Evolutionary conservation across 306 rosid genomes (phyloP), one percentile per base, ranked within the genome.

Genomic region (Sophora flavescens): DNA sequence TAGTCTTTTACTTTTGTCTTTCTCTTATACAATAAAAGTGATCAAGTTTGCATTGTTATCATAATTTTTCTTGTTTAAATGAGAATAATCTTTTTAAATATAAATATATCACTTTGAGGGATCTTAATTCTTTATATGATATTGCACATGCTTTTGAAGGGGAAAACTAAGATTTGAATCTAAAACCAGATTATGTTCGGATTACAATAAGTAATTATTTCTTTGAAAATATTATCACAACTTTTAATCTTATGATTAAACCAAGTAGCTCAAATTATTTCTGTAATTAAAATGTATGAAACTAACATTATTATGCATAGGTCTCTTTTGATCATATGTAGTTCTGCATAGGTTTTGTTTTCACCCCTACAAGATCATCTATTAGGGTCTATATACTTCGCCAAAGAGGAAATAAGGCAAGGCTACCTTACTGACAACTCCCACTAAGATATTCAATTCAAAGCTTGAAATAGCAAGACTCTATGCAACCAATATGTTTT

Each of bases 101-200:
- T 16, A 6, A 36, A 36, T 69, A 22, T 22, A 22, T 22, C 22
- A 38, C n/a, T 57, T 47, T 58, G 61, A 75, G 41, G 60, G 28
- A 68, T 75, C 75, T 16, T 41, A 59, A 47, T 26, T 66, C 44
- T 59, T 79, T 56, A 66, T 51, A 22, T 50, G 59, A 67, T 74
- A 41, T 39, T 16, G 72, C 72, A 75, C 77, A 54, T 81, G 84
- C 5, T 75, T 68, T 59, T 59, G 42, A 68, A 60, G 50, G 76
- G 58, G 33, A 74, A 67, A 50, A 81, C 76, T 12, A 60, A 63
- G 76, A 75, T 50, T 74, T 42, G 41, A 45, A 65, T 57, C 75
- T 35, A 50, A 51, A 61, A 39, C 39, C 42, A 12, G 63, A 36
- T 51, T 78, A 33, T 16, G 53, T 62, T 54, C 44, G 51, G 47